Evolutionary conservation across 169 alveolate species (phyloP).

Genomic region (Eimeria praecox): DNA sequence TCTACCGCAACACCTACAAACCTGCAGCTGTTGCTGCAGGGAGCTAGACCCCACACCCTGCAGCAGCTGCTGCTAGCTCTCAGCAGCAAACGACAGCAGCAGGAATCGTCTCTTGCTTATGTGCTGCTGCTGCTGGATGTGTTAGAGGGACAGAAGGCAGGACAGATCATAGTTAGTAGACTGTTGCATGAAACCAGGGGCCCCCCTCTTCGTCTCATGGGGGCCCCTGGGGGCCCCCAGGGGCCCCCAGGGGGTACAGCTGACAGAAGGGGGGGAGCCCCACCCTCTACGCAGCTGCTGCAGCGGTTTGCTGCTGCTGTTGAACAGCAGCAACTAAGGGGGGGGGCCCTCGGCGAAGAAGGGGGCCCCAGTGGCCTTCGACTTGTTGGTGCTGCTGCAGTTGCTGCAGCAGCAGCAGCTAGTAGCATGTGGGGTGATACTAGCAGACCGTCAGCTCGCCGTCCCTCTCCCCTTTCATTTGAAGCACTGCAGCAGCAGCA

Average conservation of each 20-base stretch:
- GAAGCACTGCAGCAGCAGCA: constrained; percentile 30
- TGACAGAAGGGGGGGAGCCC: not conserved
- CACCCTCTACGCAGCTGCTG: not conserved
- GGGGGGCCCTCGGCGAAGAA: not conserved
- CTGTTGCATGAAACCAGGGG: constrained; percentile 39
- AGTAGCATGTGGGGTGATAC: not conserved
- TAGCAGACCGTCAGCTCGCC: not conserved
- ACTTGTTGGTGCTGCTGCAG: constrained; percentile 28
- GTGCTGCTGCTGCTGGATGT: constrained; percentile 50
- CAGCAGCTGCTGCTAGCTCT: constrained; percentile 58
- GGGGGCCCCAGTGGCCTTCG: constrained; percentile 13
- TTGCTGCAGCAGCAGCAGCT: not conserved
- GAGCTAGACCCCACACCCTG: constrained; percentile 13
- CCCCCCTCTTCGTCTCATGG: not conserved
- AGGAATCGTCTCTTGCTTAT: not conserved
- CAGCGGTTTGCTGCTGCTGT: not conserved
- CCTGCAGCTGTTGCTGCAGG: constrained; percentile 12
- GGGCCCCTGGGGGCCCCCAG: not conserved
- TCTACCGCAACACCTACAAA: constrained; percentile 5
- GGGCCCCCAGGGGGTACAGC: not conserved
- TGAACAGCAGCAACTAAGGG: not conserved
- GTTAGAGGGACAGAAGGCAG: not conserved
- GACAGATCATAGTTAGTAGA: not conserved
- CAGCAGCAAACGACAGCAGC: constrained; percentile 16
- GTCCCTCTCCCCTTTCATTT: not conserved